phyloP scores from a whole-genome alignment of 352 stramenopile genomes.

The Blastocystis sp. region DNA sequence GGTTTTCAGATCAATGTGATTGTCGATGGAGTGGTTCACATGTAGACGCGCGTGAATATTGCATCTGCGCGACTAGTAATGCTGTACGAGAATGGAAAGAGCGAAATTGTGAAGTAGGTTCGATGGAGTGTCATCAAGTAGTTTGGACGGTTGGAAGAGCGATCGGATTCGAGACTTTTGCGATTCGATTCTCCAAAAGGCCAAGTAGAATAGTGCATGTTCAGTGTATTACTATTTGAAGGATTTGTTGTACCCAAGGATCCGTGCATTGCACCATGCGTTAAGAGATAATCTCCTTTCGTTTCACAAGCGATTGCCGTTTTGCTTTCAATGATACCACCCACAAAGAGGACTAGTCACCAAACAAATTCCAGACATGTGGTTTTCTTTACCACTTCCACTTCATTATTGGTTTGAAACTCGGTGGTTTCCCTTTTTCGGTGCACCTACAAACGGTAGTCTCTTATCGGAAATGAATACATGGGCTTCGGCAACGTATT shows the following conservation, averaged over 20 bases:
- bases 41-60: constrained; percentile 6
- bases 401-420: too few species aligned
- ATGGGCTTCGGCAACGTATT: neutral
- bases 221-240: neutral
- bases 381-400: too few species aligned
- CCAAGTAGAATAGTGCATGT: neutral
- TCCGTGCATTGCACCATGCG: too few species aligned
- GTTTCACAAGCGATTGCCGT: too few species aligned
- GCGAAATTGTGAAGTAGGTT: neutral
- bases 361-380: too few species aligned
- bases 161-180: neutral
- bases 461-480: constrained; percentile 12
- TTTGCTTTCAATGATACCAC: too few species aligned
- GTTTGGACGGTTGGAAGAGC: neutral
- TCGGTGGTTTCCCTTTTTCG: too few species aligned
- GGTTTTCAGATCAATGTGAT: neutral
- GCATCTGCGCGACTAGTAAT: neutral
- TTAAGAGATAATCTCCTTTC: too few species aligned
- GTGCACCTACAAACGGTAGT: too few species aligned
- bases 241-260: constrained; percentile 24
- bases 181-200: constrained; percentile 13
- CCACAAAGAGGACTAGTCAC: too few species aligned
- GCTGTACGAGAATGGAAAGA: constrained; percentile 10
- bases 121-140: neutral
- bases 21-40: neutral